Evolutionary conservation across 2,329 filamentous ascomycete species (phyloP).

Genomic region (Colletotrichum lindemuthianum): DNA sequence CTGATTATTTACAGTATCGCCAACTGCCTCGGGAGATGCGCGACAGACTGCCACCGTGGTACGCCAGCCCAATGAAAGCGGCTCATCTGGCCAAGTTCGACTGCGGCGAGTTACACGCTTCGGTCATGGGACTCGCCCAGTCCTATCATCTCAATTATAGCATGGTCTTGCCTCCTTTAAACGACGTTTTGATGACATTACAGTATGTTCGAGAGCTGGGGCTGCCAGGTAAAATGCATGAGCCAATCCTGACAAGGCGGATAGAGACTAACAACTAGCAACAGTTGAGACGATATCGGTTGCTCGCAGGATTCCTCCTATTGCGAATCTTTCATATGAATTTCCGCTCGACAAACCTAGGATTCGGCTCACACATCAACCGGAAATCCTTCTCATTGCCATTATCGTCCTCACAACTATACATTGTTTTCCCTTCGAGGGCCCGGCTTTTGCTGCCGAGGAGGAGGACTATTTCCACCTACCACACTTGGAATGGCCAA

Average conservation of each 20-base stretch:
- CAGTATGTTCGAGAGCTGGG: conserved; percentile 76
- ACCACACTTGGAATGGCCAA: conserved; percentile 75
- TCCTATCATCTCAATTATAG: conserved; percentile 75
- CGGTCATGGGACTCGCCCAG: conserved; percentile 69
- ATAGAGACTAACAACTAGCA: not conserved
- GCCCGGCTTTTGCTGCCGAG: conserved; percentile 55
- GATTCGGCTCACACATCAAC: conserved; percentile 66
- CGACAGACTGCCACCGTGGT: conserved; percentile 69
- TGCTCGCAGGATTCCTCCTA: conserved; percentile 64
- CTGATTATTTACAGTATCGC: conserved; percentile 53
- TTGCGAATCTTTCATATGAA: conserved; percentile 63
- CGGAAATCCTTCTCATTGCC: conserved; percentile 79
- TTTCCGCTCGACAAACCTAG: conserved; percentile 61
- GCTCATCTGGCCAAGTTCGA: conserved; percentile 52
- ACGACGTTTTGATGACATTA: conserved; percentile 73
- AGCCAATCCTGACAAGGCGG: too few relatives aligned
- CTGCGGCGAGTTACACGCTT: conserved; percentile 70
- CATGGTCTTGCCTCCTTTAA: conserved; percentile 78
- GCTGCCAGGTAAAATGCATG: conserved; percentile 70
- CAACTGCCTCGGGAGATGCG: conserved; percentile 72
- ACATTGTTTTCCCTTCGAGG: conserved; percentile 79
- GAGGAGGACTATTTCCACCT: conserved; percentile 52
- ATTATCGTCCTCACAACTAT: conserved; percentile 82
- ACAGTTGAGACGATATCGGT: conserved; percentile 49
- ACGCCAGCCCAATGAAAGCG: conserved; percentile 68